A percentile compares a stretch with the other conserved stretches of the same genome.
Evolutionary conservation across 2,329 filamentous ascomycete species (phyloP).

Genomic region (Emmonsiellopsis sp.): DNA sequence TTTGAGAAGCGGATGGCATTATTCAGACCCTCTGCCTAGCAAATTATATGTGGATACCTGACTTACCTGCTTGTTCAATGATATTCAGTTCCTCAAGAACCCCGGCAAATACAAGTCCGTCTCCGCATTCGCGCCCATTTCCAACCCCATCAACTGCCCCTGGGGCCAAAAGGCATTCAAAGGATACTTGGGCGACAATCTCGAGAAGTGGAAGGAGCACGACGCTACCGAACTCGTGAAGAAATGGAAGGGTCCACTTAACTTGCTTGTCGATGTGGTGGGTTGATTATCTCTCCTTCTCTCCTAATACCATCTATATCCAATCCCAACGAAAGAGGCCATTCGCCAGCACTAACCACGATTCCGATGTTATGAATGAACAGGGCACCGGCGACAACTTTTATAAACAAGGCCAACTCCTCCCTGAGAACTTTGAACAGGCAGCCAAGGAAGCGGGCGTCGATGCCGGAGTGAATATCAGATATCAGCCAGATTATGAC

Average conservation of each 20-base stretch:
- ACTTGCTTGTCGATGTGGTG: slow-evolving; percentile 80
- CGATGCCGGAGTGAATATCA: slow-evolving; percentile 58
- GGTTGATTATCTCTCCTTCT: slow-evolving; percentile 29
- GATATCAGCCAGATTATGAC: slow-evolving; percentile 87
- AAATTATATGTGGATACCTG: too few relatives aligned
- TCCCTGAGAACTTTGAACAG: slow-evolving; percentile 84
- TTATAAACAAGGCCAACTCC: slow-evolving; percentile 84
- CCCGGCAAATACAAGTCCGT: slow-evolving; percentile 83
- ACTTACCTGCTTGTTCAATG: too few relatives aligned
- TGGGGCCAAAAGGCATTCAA: slow-evolving; percentile 95
- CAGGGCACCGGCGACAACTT: slow-evolving; percentile 91
- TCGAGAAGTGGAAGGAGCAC: slow-evolving; percentile 71
- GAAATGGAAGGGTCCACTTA: slow-evolving; percentile 61
- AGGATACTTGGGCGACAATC: slow-evolving; percentile 72
- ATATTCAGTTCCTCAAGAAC: slow-evolving; percentile 66
- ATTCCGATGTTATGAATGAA: not conserved
- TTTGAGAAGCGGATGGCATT: too few relatives aligned
- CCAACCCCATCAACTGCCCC: slow-evolving; percentile 73
- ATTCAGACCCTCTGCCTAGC: too few relatives aligned
- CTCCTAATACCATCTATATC: not conserved
- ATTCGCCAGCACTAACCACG: not conserved
- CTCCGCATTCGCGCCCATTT: slow-evolving; percentile 81
- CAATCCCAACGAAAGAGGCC: not conserved
- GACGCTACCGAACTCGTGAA: slow-evolving; percentile 86
- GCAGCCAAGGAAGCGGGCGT: slow-evolving; percentile 69